Evolutionary conservation across 495 filamentous ascomycete genomes (phyloP).

Genomic region (Lophiotrema nucula): DNA sequence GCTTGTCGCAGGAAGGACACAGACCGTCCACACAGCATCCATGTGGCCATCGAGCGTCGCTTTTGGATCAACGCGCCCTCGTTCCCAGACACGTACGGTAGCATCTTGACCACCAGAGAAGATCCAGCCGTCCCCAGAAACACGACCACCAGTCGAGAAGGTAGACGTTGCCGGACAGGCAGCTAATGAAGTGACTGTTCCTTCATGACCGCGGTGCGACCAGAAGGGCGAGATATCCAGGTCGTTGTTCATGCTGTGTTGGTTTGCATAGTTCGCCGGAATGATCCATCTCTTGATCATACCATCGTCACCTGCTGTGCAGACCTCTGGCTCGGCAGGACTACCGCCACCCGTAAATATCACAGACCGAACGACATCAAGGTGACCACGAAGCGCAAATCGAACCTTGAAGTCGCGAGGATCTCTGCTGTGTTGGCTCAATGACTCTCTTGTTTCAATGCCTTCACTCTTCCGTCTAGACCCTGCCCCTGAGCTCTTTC

Average conservation of each 20-base stretch:
- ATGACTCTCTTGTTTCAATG: conserved; percentile 48
- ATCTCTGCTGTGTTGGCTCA: conserved; percentile 52
- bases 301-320: conserved; percentile 93
- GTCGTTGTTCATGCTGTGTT: conserved; percentile 58
- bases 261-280: conserved; percentile 66
- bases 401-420: conserved; percentile 80
- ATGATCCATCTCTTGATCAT: conserved; percentile 96
- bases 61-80: conserved; percentile 89
- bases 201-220: conserved; percentile 88
- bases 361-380: conserved; percentile 88
- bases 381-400: conserved; percentile 86
- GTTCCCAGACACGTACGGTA: conserved; percentile 91
- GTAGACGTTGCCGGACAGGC: conserved; percentile 81
- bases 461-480: conserved; percentile 61
- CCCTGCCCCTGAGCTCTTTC: conserved; percentile 66
- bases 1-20: conserved; percentile 82
- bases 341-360: conserved; percentile 96
- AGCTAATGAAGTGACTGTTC: conserved; percentile 82
- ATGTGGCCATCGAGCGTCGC: conserved; percentile 92
- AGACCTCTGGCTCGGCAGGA: conserved; percentile 92
- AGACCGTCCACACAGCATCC: conserved; percentile 93
- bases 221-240: conserved; percentile 91
- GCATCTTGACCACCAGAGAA: conserved; percentile 96
- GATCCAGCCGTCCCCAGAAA: conserved; percentile 89
- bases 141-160: conserved; percentile 83